phyloP scores from a whole-genome alignment of 2,329 filamentous ascomycete genomes.

The Clonostachys rhizophaga region DNA sequence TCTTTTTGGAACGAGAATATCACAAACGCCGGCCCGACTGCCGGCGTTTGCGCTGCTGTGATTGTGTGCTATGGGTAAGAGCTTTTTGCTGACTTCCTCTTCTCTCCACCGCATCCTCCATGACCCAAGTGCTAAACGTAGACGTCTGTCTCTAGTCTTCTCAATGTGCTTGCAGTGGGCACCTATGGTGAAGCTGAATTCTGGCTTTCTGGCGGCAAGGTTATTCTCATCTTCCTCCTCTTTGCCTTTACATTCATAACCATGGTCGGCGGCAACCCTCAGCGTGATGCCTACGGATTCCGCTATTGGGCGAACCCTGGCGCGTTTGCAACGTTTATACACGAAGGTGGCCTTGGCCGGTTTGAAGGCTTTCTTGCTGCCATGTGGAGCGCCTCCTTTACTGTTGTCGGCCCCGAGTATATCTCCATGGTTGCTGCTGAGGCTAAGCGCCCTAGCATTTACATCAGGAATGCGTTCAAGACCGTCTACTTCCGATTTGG shows the following conservation, averaged over 20 bases:
- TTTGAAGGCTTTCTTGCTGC: conserved; percentile 69
- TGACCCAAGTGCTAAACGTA: neutral
- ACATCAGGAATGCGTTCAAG: conserved; percentile 67
- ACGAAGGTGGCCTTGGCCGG: conserved; percentile 55
- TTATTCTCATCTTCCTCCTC: conserved; percentile 53
- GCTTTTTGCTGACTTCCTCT: neutral
- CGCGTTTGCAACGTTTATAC: conserved; percentile 43
- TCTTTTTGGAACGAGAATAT: conserved; percentile 27
- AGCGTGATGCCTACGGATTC: conserved; percentile 56
- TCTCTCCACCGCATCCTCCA: neutral
- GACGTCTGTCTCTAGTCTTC: conserved; percentile 4
- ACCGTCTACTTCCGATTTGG: conserved; percentile 70
- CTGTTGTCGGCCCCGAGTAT: conserved; percentile 63
- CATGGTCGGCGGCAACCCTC: conserved; percentile 53
- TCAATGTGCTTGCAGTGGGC: conserved; percentile 34
- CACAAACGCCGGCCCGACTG: conserved; percentile 20
- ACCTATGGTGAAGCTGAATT: conserved; percentile 40
- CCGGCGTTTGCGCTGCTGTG: conserved; percentile 35
- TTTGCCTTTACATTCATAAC: conserved; percentile 58
- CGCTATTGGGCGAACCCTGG: conserved; percentile 63
- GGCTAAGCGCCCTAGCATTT: conserved; percentile 56
- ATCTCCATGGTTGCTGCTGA: conserved; percentile 67
- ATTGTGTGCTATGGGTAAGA: conserved; percentile 28
- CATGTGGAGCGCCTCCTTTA: conserved; percentile 60
- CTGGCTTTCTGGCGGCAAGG: conserved; percentile 42